A percentile compares a stretch with the other conserved stretches of the same genome.
These are phyloP conservation scores for Penicillium paneum DNA, from an alignment of 2,329 filamentous ascomycete genomes.

Conservation along the genomic window DNA sequence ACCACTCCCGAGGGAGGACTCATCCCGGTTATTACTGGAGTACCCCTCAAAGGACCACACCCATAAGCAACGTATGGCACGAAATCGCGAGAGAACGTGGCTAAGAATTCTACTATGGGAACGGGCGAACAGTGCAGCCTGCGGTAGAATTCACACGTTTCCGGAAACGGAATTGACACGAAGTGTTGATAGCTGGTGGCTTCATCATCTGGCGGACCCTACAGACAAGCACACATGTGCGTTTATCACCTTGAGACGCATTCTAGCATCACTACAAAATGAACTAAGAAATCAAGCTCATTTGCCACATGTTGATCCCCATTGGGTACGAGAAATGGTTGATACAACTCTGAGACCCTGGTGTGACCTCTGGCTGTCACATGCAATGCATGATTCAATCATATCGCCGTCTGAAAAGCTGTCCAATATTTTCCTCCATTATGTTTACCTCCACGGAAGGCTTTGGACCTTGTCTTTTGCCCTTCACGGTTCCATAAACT, in stretches of 20 bases:
- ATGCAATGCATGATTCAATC: neutral
- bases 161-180: constrained; percentile 28
- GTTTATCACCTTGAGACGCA: constrained; percentile 26
- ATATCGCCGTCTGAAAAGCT: constrained; percentile 13
- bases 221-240: constrained; percentile 31
- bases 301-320: constrained; percentile 13
- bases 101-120: constrained; percentile 33
- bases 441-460: constrained; percentile 29
- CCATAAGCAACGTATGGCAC: constrained; percentile 16
- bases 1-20: no score
- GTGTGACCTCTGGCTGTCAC: constrained; percentile 23
- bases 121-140: constrained; percentile 29
- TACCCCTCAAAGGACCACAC: neutral
- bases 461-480: constrained; percentile 31
- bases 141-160: constrained; percentile 26
- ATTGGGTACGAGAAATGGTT: constrained; percentile 27
- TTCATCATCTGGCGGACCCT: constrained; percentile 26
- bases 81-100: constrained; percentile 33
- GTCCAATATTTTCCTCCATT: constrained; percentile 19
- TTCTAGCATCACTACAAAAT: constrained; percentile 19
- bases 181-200: constrained; percentile 28
- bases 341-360: constrained; percentile 23
- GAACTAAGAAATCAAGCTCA: constrained; percentile 15
- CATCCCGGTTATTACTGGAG: neutral
- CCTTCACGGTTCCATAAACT: constrained; percentile 15